Percentiles rank a stretch among this genome's conserved stretches.
Conservation (phyloP, 805 yeast species). For the Candida nonsorbophila region DNA sequence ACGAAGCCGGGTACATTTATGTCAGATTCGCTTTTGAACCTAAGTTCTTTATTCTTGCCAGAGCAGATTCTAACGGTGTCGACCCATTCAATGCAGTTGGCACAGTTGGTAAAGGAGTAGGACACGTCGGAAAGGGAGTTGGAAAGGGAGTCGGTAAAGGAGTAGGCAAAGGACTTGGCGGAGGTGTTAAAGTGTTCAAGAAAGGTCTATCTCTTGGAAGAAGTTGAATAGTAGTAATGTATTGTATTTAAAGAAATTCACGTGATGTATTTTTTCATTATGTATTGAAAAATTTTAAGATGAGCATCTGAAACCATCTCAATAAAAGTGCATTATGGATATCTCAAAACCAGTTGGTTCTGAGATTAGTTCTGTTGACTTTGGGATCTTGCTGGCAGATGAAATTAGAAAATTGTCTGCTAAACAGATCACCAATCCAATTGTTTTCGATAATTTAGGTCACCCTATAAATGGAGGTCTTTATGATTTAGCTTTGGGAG, state of each 20-base stretch:
- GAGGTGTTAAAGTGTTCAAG: conserved; percentile 28
- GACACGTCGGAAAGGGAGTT: conserved; percentile 36
- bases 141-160: conserved; percentile 38
- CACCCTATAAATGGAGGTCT: conserved; percentile 94
- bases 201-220: conserved; percentile 29
- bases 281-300: too few relatives aligned
- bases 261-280: too few relatives aligned
- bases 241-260: too few relatives aligned
- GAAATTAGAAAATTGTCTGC: conserved; percentile 88
- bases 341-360: conserved; percentile 96
- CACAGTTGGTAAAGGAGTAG: conserved; percentile 34
- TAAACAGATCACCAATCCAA: conserved; percentile 91
- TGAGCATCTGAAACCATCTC: too few relatives aligned
- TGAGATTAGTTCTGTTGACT: conserved; percentile 87
- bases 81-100: conserved; percentile 44
- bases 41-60: conserved; percentile 52
- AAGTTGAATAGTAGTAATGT: conserved; percentile 1
- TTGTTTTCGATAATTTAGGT: conserved; percentile 92
- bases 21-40: conserved; percentile 65
- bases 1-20: conserved; percentile 60
- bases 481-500: conserved; percentile 93
- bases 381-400: conserved; percentile 73
- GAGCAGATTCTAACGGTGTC: conserved; percentile 15
- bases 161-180: conserved; percentile 29
- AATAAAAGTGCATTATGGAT: conserved; percentile 70